Evolutionary conservation across 495 filamentous ascomycete genomes (phyloP).

Genomic region (Ramalina peruviana): DNA sequence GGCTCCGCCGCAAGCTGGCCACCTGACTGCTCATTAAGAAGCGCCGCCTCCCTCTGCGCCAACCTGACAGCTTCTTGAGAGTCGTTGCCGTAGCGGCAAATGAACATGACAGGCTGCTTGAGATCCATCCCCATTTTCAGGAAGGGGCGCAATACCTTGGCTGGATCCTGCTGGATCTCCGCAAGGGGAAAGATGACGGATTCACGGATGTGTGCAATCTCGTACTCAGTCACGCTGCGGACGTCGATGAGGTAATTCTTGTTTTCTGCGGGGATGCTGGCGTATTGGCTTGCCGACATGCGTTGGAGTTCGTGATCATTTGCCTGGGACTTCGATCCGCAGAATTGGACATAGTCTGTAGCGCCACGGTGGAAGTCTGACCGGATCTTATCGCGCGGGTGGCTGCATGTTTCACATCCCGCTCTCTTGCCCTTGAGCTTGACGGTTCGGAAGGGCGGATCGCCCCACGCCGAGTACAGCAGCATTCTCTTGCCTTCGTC

Average conservation of each 20-base stretch:
- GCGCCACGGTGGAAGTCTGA: slow-evolving; percentile 47
- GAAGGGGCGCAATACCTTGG: neutral
- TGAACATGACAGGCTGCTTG: slow-evolving; percentile 25
- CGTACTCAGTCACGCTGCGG: slow-evolving; percentile 69
- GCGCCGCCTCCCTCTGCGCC: slow-evolving; percentile 40
- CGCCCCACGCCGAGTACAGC: slow-evolving; percentile 58
- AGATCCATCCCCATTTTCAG: neutral
- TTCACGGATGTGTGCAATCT: slow-evolving; percentile 57
- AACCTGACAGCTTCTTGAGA: slow-evolving; percentile 72
- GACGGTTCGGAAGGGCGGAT: slow-evolving; percentile 58
- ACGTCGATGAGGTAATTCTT: slow-evolving; percentile 63
- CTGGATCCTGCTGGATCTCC: slow-evolving; percentile 26
- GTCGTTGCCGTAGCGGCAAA: slow-evolving; percentile 82
- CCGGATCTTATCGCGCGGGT: slow-evolving; percentile 42
- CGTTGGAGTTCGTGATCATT: slow-evolving; percentile 43
- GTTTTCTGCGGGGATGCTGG: slow-evolving; percentile 9
- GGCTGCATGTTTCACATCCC: slow-evolving; percentile 65
- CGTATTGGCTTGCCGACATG: slow-evolving; percentile 44
- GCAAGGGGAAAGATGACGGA: slow-evolving; percentile 71
- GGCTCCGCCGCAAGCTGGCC: neutral
- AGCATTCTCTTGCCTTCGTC: slow-evolving; percentile 36
- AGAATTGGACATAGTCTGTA: slow-evolving; percentile 70
- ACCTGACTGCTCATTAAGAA: slow-evolving; percentile 14
- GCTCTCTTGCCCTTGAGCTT: slow-evolving; percentile 50
- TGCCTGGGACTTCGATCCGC: slow-evolving; percentile 40